Percentiles rank a stretch among this genome's conserved stretches.
phyloP scores from a whole-genome alignment of 257 asterid species.

The Nicotiana tabacum region DNA sequence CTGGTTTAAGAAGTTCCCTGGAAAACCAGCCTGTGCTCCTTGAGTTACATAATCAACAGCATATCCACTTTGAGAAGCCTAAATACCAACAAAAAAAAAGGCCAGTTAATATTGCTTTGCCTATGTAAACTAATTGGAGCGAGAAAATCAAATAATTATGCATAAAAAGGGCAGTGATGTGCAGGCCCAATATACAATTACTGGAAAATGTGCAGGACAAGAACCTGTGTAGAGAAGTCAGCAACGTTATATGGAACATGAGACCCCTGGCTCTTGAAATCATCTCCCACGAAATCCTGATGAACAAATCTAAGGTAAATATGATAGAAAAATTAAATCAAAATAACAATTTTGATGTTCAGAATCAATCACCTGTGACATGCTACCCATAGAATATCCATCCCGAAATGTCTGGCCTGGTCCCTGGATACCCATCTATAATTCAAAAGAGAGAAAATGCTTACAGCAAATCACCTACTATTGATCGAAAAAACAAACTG shows the following conservation, averaged over 20 bases:
- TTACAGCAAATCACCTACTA: not conserved
- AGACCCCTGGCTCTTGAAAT: conserved; percentile 98
- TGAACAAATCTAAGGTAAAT: conserved; percentile 14
- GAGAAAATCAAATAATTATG: not conserved
- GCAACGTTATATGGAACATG: conserved; percentile 86
- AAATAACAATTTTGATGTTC: not conserved
- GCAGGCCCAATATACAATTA: not conserved
- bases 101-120: not conserved
- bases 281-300: conserved; percentile 95
- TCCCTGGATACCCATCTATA: conserved; percentile 53
- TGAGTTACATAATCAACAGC: conserved; percentile 75
- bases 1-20: conserved; percentile 81
- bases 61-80: conserved; percentile 96
- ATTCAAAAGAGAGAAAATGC: not conserved
- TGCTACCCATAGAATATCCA: conserved; percentile 86
- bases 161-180: not conserved
- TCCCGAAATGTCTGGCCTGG: conserved; percentile 74
- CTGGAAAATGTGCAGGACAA: not conserved
- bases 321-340: not conserved
- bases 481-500: conserved; percentile 4
- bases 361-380: conserved; percentile 73
- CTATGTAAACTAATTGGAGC: not conserved
- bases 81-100: conserved; percentile 8
- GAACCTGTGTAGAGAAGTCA: conserved; percentile 91
- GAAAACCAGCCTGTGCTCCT: conserved; percentile 87